These are phyloP conservation scores for Podaxis carcinomalis DNA, from an alignment of 768 basidiomycete species.

Conservation along the genomic window DNA sequence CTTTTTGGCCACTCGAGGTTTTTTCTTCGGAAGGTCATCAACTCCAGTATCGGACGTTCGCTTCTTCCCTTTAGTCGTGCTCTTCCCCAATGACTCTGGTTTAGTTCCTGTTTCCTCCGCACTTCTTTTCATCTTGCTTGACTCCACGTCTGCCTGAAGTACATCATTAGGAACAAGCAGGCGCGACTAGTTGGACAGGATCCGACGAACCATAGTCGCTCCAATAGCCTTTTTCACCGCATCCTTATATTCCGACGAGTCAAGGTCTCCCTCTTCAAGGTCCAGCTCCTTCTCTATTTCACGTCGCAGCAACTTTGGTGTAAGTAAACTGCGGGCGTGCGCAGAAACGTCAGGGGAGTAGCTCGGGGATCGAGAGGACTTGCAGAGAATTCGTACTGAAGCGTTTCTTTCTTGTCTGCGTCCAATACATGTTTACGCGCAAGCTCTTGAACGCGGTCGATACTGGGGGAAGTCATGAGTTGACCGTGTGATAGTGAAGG, in stretches of 20 bases:
- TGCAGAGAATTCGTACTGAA: slow-evolving; percentile 20
- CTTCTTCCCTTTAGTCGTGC: slow-evolving; percentile 13
- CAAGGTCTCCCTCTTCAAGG: slow-evolving; percentile 41
- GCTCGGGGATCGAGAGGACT: not conserved
- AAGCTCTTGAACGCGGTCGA: not conserved
- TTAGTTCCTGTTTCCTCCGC: slow-evolving; percentile 10
- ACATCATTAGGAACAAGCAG: not conserved
- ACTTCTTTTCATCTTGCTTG: not conserved
- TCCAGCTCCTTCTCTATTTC: slow-evolving; percentile 42
- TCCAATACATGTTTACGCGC: slow-evolving; percentile 15
- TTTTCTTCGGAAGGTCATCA: not conserved
- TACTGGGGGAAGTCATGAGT: not conserved
- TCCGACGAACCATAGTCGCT: slow-evolving; percentile 30
- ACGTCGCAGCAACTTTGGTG: slow-evolving; percentile 46
- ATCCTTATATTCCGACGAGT: slow-evolving; percentile 38
- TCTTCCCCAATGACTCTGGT: not conserved
- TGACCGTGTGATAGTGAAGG: not conserved
- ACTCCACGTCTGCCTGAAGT: slow-evolving; percentile 6
- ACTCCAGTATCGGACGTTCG: slow-evolving; percentile 11
- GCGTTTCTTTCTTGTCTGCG: slow-evolving; percentile 22
- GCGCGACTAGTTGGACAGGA: not conserved
- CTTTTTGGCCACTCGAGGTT: slow-evolving; percentile 3
- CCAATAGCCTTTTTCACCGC: slow-evolving; percentile 39
- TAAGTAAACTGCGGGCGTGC: slow-evolving; percentile 30
- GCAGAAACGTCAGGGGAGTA: not conserved